These are phyloP conservation scores for Citrus hindsii DNA, from an alignment of 345 rosid genomes.

Conservation along the genomic window DNA sequence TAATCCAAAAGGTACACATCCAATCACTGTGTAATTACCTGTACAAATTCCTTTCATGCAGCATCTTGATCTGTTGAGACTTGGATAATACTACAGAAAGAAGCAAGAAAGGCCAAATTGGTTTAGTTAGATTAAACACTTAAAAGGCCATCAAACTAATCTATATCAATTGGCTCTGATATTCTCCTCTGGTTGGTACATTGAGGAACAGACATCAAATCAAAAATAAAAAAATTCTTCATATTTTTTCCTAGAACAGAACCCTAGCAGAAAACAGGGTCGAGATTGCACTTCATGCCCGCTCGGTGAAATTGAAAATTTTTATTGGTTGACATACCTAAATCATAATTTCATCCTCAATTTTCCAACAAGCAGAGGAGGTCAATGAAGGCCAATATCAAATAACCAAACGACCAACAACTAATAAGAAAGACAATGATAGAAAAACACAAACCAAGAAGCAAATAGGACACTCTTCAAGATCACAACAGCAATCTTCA, in stretches of 20 bases:
- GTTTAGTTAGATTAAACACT: constrained; percentile 5
- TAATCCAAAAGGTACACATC: not conserved
- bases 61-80: constrained; percentile 95
- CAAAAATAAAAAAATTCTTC: not conserved
- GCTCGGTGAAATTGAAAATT: not conserved
- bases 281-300: not conserved
- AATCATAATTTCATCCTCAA: constrained; percentile 2
- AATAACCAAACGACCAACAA: not conserved
- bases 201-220: not conserved
- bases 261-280: not conserved
- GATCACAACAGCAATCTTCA: constrained; percentile 69
- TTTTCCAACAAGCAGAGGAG: not conserved
- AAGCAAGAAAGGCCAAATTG: constrained; percentile 6
- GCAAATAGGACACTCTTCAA: constrained; percentile 98
- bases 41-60: constrained; percentile 97
- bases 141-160: not conserved
- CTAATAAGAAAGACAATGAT: constrained; percentile 2
- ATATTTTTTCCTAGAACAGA: not conserved
- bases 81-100: constrained; percentile 73
- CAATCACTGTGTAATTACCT: constrained; percentile 37
- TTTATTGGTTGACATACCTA: not conserved
- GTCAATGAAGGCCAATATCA: constrained; percentile 1
- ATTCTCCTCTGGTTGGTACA: not conserved
- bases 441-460: constrained; percentile 65
- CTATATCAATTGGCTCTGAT: not conserved